phyloP scores from a whole-genome alignment of 345 rosid genomes.

The Hevea brasiliensis region DNA sequence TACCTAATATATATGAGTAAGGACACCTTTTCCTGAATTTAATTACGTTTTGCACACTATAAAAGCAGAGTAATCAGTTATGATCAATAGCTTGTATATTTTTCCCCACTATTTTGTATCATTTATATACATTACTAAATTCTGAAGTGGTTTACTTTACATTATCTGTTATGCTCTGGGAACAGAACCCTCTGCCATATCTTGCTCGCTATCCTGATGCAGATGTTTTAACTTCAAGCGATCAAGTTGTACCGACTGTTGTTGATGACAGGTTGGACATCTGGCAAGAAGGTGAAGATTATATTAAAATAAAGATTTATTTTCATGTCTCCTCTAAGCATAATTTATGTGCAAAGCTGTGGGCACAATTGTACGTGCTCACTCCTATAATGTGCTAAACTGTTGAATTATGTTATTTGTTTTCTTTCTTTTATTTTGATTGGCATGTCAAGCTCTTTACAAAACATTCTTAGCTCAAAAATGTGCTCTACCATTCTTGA shows the following conservation, averaged over 20 bases:
- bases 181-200: slow-evolving; percentile 92
- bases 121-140: slow-evolving; percentile 3
- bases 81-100: neutral
- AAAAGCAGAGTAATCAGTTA: neutral
- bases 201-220: slow-evolving; percentile 94
- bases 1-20: neutral
- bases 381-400: neutral
- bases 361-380: neutral
- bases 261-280: slow-evolving; percentile 88
- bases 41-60: neutral
- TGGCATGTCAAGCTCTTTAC: neutral
- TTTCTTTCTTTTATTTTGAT: neutral
- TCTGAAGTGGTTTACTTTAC: slow-evolving; percentile 15
- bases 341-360: neutral
- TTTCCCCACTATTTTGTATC: neutral
- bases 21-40: neutral
- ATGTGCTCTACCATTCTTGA: neutral
- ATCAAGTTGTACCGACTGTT: slow-evolving; percentile 93
- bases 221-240: slow-evolving; percentile 92
- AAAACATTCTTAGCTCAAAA: neutral
- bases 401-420: neutral
- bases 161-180: slow-evolving; percentile 24
- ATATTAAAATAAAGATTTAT: neutral
- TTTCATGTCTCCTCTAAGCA: neutral
- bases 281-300: slow-evolving; percentile 86